Base-by-base conservation (phyloP, 2,329 filamentous ascomycete species). In the Fusarium euwallaceae region DNA sequence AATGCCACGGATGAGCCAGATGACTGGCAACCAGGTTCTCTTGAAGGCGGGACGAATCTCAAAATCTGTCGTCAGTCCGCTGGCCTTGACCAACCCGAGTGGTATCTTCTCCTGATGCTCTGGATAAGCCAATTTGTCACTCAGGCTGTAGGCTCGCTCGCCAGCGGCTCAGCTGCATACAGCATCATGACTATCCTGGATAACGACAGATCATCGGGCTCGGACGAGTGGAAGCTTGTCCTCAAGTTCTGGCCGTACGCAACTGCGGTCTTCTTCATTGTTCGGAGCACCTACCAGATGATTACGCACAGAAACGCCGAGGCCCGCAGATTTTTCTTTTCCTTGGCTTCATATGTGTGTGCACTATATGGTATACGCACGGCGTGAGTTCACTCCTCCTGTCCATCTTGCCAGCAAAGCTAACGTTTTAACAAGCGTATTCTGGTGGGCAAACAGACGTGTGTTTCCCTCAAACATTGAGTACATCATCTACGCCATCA, bases 401-500 rank as follows among this genome's bases (percentile, higher is more conserved):
- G n/a, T 45, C 39, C 39, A 45, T 48, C 9, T 48, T 34, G 14
- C 10, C n/a, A 22, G 39, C 39, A 34, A 48, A 43, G 39, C 59
- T 61, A 48, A 61, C 59, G 48, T 61, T 37, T 9, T 16, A 36
- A 37, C 20, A 59, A 41, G 55, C 55, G n/a, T 59, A 32, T 37
- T 59, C 55, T 59, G 55, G 55, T 37, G 55, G 55, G 55, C 55
- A 36, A 59, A 59, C 55, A 59, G 55, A 36, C 55, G 32, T 9
- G 32, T 59, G 32, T 59, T 59, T 37, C 55, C 55, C 27, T 59
- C 55, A 59, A 39, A 59, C 55, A 59, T 22, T 22, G 55, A 59
- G 55, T 59, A 59, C 29, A 59, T 59, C 32, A 37, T 59, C 32
- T 59, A 59, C 55, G 32, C 55, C 55, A 59, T 59, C 55, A 59